phyloP scores from a whole-genome alignment of 306 rosid species.

The Citrullus amarus region DNA sequence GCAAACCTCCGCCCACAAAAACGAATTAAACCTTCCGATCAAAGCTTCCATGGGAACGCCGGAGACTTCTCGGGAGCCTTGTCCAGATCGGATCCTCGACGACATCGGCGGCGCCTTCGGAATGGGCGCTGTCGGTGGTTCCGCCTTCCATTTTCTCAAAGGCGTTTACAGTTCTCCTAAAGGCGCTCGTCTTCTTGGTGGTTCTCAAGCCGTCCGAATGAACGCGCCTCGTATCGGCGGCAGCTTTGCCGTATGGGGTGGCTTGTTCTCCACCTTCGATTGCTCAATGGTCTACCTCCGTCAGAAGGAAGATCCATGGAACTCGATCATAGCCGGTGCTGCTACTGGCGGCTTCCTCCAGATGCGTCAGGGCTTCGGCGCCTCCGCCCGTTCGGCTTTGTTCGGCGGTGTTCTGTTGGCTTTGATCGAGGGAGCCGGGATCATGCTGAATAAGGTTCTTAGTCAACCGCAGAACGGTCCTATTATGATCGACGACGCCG shows the following conservation, averaged over 20 bases:
- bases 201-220: slow-evolving; percentile 69
- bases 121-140: slow-evolving; percentile 88
- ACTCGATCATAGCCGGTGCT: slow-evolving; percentile 71
- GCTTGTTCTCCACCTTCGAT: slow-evolving; percentile 73
- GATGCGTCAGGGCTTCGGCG: slow-evolving; percentile 56
- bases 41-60: slow-evolving; percentile 61
- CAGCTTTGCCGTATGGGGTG: slow-evolving; percentile 84
- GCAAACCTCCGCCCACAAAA: not conserved
- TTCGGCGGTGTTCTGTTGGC: slow-evolving; percentile 65
- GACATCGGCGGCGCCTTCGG: slow-evolving; percentile 89
- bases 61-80: slow-evolving; percentile 70
- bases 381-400: slow-evolving; percentile 46
- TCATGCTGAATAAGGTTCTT: slow-evolving; percentile 57
- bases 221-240: slow-evolving; percentile 85
- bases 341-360: slow-evolving; percentile 82
- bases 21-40: not conserved
- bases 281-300: slow-evolving; percentile 72
- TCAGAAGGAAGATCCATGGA: slow-evolving; percentile 93
- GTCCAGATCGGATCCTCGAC: slow-evolving; percentile 80
- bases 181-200: slow-evolving; percentile 58
- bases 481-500: slow-evolving; percentile 41
- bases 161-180: slow-evolving; percentile 66
- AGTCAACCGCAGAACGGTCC: slow-evolving; percentile 60
- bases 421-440: slow-evolving; percentile 75
- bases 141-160: slow-evolving; percentile 71